Evolutionary conservation across 768 basidiomycete species (phyloP), one percentile per base, ranked within the genome.

Genomic region (Kwoniella pini): DNA sequence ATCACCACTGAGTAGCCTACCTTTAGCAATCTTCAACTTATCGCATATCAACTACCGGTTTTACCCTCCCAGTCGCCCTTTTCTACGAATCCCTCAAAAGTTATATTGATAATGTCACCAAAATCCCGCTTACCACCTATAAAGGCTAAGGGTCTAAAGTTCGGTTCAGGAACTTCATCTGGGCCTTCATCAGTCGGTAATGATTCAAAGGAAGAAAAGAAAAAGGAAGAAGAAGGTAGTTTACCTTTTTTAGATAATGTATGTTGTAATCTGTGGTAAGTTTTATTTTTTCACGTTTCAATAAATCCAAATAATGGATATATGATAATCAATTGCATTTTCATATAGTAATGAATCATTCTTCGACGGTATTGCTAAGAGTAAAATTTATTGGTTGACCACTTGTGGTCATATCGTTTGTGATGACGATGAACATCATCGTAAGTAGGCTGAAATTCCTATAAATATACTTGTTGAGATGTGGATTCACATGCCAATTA

Each of bases 261-360:
- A 17, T 56, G 52, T n/a, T 69, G 68, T 43, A 43, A 45, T 26
- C 3, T 69, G 3, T 69, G 68, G 68, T 65, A 38, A 54, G 62
- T n/a, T n/a, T n/a, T n/a, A n/a, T n/a, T n/a, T n/a, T n/a, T n/a
- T n/a, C n/a, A n/a, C n/a, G n/a, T n/a, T n/a, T n/a, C n/a, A n/a
- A n/a, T n/a, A n/a, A n/a, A n/a, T n/a, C n/a, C n/a, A n/a, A n/a
- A n/a, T n/a, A n/a, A n/a, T n/a, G n/a, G n/a, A n/a, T n/a, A n/a
- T n/a, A n/a, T 36, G 33, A 36, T 36, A 15, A 36, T 36, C 33
- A 7, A 36, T 15, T n/a, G n/a, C 4, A 24, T 27, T 30, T 13
- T 6, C n/a, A 24, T 15, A 33, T 50, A 59, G 57, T 19, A 40
- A 51, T 24, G 57, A 59, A 31, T 15, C 28, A n/a, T 36, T 59